A percentile compares a stretch with the other conserved stretches of the same genome.
Conservation (phyloP, 805 yeast species). For the Blastobotrys chiropterorum region DNA sequence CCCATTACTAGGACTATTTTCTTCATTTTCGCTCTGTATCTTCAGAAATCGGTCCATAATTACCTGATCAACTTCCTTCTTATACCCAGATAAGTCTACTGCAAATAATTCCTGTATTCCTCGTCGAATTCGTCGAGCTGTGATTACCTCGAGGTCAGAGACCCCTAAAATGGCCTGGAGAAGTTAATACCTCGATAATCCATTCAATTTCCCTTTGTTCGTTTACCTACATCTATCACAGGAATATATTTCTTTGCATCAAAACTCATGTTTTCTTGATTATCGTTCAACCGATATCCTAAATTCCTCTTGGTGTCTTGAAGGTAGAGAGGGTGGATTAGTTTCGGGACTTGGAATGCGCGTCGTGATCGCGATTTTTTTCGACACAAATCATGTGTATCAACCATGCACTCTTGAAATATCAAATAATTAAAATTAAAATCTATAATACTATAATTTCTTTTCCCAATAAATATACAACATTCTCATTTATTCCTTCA, state of each 20-base stretch:
- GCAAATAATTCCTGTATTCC: slow-evolving; percentile 68
- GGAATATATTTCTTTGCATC: slow-evolving; percentile 43
- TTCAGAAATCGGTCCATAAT: slow-evolving; percentile 53
- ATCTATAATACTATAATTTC: neutral
- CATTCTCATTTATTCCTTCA: neutral
- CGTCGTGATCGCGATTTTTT: neutral
- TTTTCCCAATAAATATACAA: slow-evolving; percentile 1
- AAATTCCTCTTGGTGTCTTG: neutral
- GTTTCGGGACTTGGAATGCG: neutral
- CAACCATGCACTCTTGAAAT: neutral
- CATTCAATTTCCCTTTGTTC: neutral
- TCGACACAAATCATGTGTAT: neutral
- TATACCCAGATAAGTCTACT: slow-evolving; percentile 43
- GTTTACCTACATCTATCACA: slow-evolving; percentile 52
- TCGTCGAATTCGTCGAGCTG: slow-evolving; percentile 63
- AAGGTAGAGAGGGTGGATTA: neutral
- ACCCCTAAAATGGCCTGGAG: slow-evolving; percentile 64
- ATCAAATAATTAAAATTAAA: neutral
- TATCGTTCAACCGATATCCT: neutral
- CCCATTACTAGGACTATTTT: slow-evolving; percentile 9
- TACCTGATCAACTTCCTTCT: slow-evolving; percentile 50
- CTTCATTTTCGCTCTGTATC: slow-evolving; percentile 37
- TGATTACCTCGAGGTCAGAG: slow-evolving; percentile 60
- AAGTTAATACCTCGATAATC: neutral
- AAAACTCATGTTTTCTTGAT: slow-evolving; percentile 7